Evolutionary conservation across 179 eudicot genomes (phyloP), one percentile per base, ranked within the genome.

Genomic region (Dionaea muscipula): DNA sequence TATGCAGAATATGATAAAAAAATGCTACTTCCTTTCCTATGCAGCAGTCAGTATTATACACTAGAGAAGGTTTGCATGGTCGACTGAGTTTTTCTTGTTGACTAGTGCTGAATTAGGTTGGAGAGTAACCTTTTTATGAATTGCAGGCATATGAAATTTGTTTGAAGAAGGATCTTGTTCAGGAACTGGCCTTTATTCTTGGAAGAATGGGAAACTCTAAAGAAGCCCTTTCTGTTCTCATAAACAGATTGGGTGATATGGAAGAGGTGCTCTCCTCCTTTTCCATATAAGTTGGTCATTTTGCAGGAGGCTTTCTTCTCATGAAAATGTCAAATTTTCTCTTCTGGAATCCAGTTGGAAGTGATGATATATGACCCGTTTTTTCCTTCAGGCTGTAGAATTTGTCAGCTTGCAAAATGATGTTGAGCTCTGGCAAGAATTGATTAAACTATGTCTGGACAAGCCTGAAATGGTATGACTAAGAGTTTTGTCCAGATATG

Each of bases 341-440:
- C 22, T 18, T 47, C 55, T 21, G 28, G 22, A 1, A 31, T n/a
- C 15, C 13, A 19, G 22, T 59, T 33, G 38, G 48, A 62, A 35
- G 45, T 51, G 51, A 47, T 64, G 13, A 27, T 22, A 28, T 55
- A 22, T 45, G 28, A 27, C 7, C 52, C 20, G 26, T 57, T 28
- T 62, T 45, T 55, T 47, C 62, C n/a, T 73, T 70, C 83, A 90
- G 97, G 97, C 97, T 56, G 67, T 90, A 64, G 97, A 90, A 67
- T 90, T 90, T 69, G 97, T 90, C 26, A 80, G 87, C 59, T 70
- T 78, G 87, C 95, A 90, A 72, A 84, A 90, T 28, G 97, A 90
- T 63, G 97, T 86, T 63, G 97, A 90, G 37, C 78, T 90, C 37
- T 90, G 97, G 97, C 95, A 87, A 73, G 97, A 90, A 65, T 66